Percentiles rank a stretch among this genome's conserved stretches.
Conservation (phyloP, 768 basidiomycete species). For the Suillus ampliporus region DNA sequence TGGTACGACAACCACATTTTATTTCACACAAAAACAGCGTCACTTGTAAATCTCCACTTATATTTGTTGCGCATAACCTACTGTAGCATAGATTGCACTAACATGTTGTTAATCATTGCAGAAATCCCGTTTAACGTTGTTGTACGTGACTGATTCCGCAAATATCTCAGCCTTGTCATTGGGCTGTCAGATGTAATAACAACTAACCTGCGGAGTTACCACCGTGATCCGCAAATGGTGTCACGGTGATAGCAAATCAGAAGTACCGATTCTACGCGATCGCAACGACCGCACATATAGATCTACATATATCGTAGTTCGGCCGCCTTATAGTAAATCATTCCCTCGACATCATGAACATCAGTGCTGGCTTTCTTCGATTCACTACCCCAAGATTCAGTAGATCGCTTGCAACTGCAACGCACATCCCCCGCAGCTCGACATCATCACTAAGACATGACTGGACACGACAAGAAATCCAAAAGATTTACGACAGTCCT, state of each 20-base stretch:
- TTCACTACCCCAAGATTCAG: conserved; percentile 30
- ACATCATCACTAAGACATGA: conserved; percentile 53
- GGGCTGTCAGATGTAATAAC: too few relatives aligned
- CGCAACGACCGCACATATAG: not conserved
- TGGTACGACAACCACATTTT: not conserved
- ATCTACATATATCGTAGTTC: not conserved
- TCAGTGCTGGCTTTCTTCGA: conserved; percentile 8
- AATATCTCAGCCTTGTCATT: too few relatives aligned
- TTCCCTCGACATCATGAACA: conserved; percentile 4
- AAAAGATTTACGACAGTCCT: conserved; percentile 83
- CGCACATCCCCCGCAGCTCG: conserved; percentile 23
- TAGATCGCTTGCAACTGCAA: conserved; percentile 67
- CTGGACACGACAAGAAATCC: conserved; percentile 84
- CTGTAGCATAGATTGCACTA: not conserved
- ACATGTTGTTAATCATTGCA: not conserved
- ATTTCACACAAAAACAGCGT: not conserved
- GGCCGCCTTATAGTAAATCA: not conserved
- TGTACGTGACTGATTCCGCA: too few relatives aligned
- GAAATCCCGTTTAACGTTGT: too few relatives aligned
- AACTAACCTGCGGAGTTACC: too few relatives aligned
- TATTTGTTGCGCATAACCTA: not conserved
- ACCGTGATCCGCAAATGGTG: not conserved
- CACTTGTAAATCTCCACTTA: not conserved
- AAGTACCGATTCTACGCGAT: not conserved
- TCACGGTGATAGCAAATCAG: not conserved